Percentiles rank a stretch among this genome's conserved stretches.
These are phyloP conservation scores for Dianthus caryophyllus DNA, from an alignment of 148 eudicot genomes.

Conservation along the genomic window DNA sequence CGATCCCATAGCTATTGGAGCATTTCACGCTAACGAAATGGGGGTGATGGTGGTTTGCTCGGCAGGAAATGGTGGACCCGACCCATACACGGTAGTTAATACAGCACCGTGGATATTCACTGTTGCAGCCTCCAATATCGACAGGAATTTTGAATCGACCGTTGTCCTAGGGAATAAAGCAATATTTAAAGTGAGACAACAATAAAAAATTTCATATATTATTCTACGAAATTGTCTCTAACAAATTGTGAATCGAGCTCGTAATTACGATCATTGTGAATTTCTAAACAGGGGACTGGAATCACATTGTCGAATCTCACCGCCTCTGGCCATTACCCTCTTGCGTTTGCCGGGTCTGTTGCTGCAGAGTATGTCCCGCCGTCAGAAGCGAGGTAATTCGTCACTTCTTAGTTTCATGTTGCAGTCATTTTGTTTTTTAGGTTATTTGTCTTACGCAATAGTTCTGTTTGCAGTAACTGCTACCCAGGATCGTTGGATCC, in stretches of 20 bases:
- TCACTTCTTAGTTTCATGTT: too few species aligned
- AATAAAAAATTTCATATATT: background rate
- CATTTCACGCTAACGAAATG: slow-evolving; percentile 62
- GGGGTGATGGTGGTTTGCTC: slow-evolving; percentile 62
- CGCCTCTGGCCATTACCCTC: slow-evolving; percentile 35
- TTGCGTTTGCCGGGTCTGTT: slow-evolving; percentile 47
- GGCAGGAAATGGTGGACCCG: slow-evolving; percentile 67
- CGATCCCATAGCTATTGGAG: slow-evolving; percentile 60
- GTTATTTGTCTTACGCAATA: background rate
- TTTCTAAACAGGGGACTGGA: slow-evolving; percentile 44
- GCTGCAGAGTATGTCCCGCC: slow-evolving; percentile 45
- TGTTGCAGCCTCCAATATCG: slow-evolving; percentile 62
- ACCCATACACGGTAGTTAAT: slow-evolving; percentile 43
- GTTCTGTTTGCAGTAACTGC: slow-evolving; percentile 44
- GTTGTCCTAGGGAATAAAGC: slow-evolving; percentile 45
- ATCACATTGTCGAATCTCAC: slow-evolving; percentile 49
- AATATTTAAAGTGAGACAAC: slow-evolving; percentile 33
- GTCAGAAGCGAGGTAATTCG: slow-evolving; percentile 55
- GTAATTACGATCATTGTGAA: background rate
- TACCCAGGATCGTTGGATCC: slow-evolving; percentile 54
- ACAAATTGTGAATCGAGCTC: background rate
- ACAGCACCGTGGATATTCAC: slow-evolving; percentile 73
- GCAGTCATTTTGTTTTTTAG: background rate
- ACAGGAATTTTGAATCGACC: slow-evolving; percentile 44
- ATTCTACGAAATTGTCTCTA: background rate